Conservation (phyloP, 768 basidiomycete genomes). For the Strobilomyces dryophilus region DNA sequence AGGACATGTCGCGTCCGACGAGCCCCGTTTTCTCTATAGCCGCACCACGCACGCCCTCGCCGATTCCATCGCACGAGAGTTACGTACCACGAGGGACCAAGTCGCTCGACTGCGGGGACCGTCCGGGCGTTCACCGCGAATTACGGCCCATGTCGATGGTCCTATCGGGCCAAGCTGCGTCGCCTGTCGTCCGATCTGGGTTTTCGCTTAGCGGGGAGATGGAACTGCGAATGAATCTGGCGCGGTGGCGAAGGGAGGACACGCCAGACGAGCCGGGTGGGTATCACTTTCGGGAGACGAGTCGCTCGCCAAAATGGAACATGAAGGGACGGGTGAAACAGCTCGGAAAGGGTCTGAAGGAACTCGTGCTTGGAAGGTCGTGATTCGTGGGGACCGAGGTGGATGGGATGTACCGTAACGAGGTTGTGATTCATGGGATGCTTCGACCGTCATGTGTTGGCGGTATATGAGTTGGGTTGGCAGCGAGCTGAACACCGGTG, state of each 20-base stretch:
- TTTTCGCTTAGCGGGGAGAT: slow-evolving; percentile 60
- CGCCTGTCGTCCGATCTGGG: slow-evolving; percentile 28
- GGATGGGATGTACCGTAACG: background rate
- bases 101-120: slow-evolving; percentile 29
- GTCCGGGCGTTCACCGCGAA: slow-evolving; percentile 16
- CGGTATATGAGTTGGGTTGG: too few species aligned
- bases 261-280: slow-evolving; percentile 29
- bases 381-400: slow-evolving; percentile 6
- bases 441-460: background rate
- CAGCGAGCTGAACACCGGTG: background rate
- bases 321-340: slow-evolving; percentile 28
- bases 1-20: slow-evolving; percentile 40
- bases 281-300: slow-evolving; percentile 29
- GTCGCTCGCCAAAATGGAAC: slow-evolving; percentile 16
- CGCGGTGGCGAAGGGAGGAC: slow-evolving; percentile 32
- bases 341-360: slow-evolving; percentile 29
- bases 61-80: slow-evolving; percentile 21
- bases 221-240: slow-evolving; percentile 54
- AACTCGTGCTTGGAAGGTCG: slow-evolving; percentile 27
- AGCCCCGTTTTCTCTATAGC: slow-evolving; percentile 29
- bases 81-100: slow-evolving; percentile 29
- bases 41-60: slow-evolving; percentile 25
- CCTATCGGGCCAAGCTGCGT: slow-evolving; percentile 16
- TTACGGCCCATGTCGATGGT: slow-evolving; percentile 30
- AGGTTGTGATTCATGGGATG: background rate